Evolutionary conservation across 208 protist genomes (phyloP).

Genomic region (Acanthamoeba rhysodes): DNA sequence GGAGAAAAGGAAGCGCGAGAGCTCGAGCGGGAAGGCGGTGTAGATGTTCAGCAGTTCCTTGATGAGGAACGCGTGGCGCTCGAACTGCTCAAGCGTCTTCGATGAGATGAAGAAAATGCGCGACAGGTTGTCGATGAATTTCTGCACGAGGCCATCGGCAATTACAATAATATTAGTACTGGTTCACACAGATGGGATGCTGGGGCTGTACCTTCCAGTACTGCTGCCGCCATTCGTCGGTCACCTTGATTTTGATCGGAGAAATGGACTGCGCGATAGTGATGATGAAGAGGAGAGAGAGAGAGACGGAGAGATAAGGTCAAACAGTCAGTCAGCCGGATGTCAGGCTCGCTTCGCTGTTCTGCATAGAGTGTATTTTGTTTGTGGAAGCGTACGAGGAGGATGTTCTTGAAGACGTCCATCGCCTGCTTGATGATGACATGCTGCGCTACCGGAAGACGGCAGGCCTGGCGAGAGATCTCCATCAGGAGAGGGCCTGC

Average conservation of each 20-base stretch:
- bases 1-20: neutral
- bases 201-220: constrained; percentile 66
- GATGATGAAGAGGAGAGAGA: too few species aligned
- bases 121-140: constrained; percentile 69
- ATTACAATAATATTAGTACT: neutral
- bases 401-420: constrained; percentile 57
- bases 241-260: constrained; percentile 33
- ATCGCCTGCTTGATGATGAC: constrained; percentile 62
- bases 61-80: constrained; percentile 57
- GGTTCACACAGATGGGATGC: neutral
- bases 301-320: too few species aligned
- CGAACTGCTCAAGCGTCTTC: constrained; percentile 29
- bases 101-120: constrained; percentile 64
- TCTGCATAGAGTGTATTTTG: too few species aligned
- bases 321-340: too few species aligned
- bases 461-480: constrained; percentile 66
- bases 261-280: constrained; percentile 21
- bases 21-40: constrained; percentile 2
- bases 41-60: constrained; percentile 57
- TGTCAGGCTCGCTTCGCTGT: too few species aligned
- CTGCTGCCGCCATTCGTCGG: constrained; percentile 55
- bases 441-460: constrained; percentile 34
- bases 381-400: constrained; percentile 43
- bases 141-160: neutral
- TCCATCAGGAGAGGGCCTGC: constrained; percentile 55